A percentile compares a stretch with the other conserved stretches of the same genome.
Conservation (phyloP, 768 basidiomycete species). For the Plicaturopsis crispa region DNA sequence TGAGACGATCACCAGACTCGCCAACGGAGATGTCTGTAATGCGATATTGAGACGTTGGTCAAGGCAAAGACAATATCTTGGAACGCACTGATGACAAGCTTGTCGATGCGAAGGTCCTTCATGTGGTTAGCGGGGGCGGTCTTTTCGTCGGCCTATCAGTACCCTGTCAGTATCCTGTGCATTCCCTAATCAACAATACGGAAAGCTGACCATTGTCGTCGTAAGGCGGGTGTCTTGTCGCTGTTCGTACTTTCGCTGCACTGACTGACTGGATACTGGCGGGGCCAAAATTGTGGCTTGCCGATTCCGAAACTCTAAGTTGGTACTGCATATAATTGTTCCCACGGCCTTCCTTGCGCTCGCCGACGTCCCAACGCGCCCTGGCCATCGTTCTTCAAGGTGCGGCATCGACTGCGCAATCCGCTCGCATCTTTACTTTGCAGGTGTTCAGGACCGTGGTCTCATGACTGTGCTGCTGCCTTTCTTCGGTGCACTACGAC, state of each 20-base stretch:
- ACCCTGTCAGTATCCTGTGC: background rate
- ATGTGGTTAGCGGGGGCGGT: constrained; percentile 86
- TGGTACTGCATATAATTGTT: too few species aligned
- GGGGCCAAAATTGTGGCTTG: background rate
- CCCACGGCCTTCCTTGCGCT: too few species aligned
- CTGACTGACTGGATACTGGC: background rate
- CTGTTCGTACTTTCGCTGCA: constrained; percentile 8
- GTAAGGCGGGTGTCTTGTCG: constrained; percentile 25
- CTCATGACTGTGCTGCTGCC: too few species aligned
- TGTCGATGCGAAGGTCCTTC: constrained; percentile 96
- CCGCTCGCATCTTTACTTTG: too few species aligned
- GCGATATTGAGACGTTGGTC: constrained; percentile 8
- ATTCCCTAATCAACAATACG: background rate
- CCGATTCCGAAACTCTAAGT: too few species aligned
- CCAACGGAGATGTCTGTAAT: constrained; percentile 95
- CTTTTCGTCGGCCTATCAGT: constrained; percentile 74
- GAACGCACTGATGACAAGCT: constrained; percentile 96
- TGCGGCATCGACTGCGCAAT: too few species aligned
- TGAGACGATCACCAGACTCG: constrained; percentile 98
- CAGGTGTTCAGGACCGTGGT: too few species aligned
- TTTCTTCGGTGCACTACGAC: too few species aligned
- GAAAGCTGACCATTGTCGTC: constrained; percentile 19
- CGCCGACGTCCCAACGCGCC: too few species aligned
- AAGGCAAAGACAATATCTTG: constrained; percentile 2
- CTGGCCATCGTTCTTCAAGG: too few species aligned